Evolutionary conservation across 2,329 filamentous ascomycete species (phyloP).

Genomic region (Claviceps paspali): DNA sequence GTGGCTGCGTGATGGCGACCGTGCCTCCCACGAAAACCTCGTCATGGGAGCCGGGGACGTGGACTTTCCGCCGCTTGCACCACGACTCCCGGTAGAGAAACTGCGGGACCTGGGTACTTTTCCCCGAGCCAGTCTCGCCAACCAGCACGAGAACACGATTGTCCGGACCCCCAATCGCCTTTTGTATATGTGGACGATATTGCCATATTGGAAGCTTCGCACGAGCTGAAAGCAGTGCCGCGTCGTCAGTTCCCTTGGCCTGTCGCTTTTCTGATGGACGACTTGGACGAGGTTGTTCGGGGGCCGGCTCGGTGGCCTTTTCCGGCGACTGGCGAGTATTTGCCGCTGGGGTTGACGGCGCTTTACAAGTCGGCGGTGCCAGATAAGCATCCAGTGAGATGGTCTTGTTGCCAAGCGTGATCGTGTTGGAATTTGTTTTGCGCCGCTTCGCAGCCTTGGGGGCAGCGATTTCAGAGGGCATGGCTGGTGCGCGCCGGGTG

Average conservation of each 20-base stretch:
- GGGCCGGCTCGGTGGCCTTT: not conserved
- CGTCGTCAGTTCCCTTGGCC: slow-evolving; percentile 14
- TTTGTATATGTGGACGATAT: slow-evolving; percentile 53
- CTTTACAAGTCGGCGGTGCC: slow-evolving; percentile 12
- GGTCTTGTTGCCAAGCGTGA: slow-evolving; percentile 32
- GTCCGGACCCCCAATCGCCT: slow-evolving; percentile 34
- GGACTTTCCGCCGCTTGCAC: slow-evolving; percentile 50
- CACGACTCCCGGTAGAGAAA: slow-evolving; percentile 68
- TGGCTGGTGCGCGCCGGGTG: no score
- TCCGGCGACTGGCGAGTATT: not conserved
- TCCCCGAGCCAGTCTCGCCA: slow-evolving; percentile 91
- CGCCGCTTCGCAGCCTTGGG: slow-evolving; percentile 21
- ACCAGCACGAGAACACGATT: slow-evolving; percentile 71
- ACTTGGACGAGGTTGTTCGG: not conserved
- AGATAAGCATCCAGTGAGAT: slow-evolving; percentile 37
- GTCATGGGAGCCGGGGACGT: slow-evolving; percentile 21
- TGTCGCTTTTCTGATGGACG: slow-evolving; percentile 3
- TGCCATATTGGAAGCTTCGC: slow-evolving; percentile 69
- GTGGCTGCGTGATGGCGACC: slow-evolving; percentile 87
- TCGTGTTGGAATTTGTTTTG: slow-evolving; percentile 20
- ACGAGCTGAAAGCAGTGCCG: slow-evolving; percentile 30
- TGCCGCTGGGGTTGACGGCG: not conserved
- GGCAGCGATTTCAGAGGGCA: slow-evolving; percentile 1
- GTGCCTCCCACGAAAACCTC: slow-evolving; percentile 52
- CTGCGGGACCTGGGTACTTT: slow-evolving; percentile 91